A percentile compares a stretch with the other conserved stretches of the same genome.
Evolutionary conservation across 2,329 filamentous ascomycete species (phyloP).

Genomic region (Colletotrichum magnum): DNA sequence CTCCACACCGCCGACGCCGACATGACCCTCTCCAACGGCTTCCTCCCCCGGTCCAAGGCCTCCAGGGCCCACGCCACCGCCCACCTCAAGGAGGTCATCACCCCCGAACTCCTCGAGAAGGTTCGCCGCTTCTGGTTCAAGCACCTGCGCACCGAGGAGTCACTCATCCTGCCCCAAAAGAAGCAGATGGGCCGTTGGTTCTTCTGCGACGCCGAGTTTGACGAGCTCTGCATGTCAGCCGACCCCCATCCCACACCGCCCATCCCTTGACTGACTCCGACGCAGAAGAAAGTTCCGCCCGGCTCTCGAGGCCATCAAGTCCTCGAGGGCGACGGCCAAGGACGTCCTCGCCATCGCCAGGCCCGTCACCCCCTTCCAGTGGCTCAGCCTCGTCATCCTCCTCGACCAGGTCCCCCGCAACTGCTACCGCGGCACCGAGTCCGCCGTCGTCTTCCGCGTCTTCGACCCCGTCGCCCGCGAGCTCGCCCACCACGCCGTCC

Average conservation of each 20-base stretch:
- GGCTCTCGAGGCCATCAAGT: constrained; percentile 51
- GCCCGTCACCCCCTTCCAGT: constrained; percentile 50
- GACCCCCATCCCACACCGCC: too few relatives aligned
- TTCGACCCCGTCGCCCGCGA: constrained; percentile 70
- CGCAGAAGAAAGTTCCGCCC: constrained; percentile 50
- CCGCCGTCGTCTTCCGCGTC: constrained; percentile 61
- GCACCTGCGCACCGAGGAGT: constrained; percentile 47
- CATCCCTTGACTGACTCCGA: not conserved
- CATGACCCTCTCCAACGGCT: constrained; percentile 20
- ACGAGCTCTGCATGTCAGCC: constrained; percentile 51
- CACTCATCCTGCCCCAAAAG: constrained; percentile 45
- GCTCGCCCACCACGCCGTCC: constrained; percentile 55
- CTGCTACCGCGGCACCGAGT: constrained; percentile 66
- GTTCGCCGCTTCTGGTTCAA: constrained; percentile 57
- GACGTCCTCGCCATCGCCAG: constrained; percentile 48
- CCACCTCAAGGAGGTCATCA: constrained; percentile 44
- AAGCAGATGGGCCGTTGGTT: constrained; percentile 53
- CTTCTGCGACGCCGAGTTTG: constrained; percentile 51
- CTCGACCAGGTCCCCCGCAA: constrained; percentile 76
- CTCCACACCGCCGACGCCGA: constrained; percentile 7
- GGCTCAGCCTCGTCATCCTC: constrained; percentile 67
- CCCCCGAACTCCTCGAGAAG: constrained; percentile 47
- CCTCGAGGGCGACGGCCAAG: constrained; percentile 45
- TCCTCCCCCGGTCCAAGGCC: constrained; percentile 37
- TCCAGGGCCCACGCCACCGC: constrained; percentile 31